Evolutionary conservation across 441 rosid genomes (phyloP), one percentile per base, ranked within the genome.

Genomic region (Jatropha multifida): DNA sequence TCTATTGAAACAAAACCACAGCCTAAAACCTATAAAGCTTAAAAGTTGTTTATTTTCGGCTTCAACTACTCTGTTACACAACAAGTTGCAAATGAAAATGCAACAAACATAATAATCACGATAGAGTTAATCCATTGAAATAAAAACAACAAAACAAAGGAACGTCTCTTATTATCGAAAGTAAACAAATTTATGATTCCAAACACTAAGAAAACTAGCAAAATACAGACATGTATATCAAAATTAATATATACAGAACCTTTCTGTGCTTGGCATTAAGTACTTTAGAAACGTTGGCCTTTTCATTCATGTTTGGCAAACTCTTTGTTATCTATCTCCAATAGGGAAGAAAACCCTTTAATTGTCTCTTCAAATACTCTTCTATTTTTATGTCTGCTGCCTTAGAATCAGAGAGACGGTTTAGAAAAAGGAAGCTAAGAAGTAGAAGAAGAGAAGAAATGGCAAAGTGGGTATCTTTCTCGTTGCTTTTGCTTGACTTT

Each of bases 261-360:
- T 90, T 88, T 80, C 81, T 74, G 59, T 90, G 94, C 83, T 85
- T 90, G 4, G 83, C 88, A 55, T 85, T 87, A 40, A 87, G 91
- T 78, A 86, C 89, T 78, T 87, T 87, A 62, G 94, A 88, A 81
- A 90, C 91, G 68, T 70, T 69, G 64, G 91, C 92, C 83, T 90
- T 90, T 85, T 76, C 80, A 82, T 90, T 88, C 94, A 90, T 90
- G 80, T 65, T 75, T 72, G 15, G 42, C 40, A 68, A 40, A n/a
- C 20, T 58, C 12, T 54, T 38, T 54, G 20, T 38, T 54, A 3
- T 49, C 60, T 44, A 1, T 44, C 3, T 32, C 32, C 17, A 23
- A 69, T 58, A 14, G 38, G 65, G 26, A 10, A 18, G 18, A 75
- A 74, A 44, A 40, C 37, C 68, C 74, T 44, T 10, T 59, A 14